Evolutionary conservation across 2,329 filamentous ascomycete species (phyloP), one percentile per base, ranked within the genome.

Genomic region (Beauveria caledonica): DNA sequence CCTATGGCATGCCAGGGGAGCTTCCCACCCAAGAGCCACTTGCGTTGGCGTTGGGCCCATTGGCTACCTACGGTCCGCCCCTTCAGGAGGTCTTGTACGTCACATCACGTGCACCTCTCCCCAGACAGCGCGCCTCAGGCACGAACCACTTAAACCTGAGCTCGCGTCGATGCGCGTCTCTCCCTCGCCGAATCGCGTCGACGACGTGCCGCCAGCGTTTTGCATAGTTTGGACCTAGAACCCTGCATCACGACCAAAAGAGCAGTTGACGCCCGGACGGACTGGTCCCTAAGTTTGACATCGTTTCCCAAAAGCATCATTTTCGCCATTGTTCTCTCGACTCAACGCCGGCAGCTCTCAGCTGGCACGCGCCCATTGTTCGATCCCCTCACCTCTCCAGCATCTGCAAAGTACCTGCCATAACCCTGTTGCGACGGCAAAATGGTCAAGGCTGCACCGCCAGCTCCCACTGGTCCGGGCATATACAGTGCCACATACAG

Each of bases 401-500:
- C 48, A 45, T 59, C 57, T n/a, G 13, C 45, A 42, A 39, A 50
- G 23, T 29, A 23, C 39, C 48, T 50, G 45, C 36, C 19, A 45
- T 25, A 29, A 33, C 15, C 36, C 10, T 55, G 15, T 27, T 45
- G 17, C 44, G n/a, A 64, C 67, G 66, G 65, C 67, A 69, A 68
- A 52, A 83, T 83, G 80, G 78, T 76, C 63, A 81, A 82, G 69
- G 74, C 69, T 66, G 68, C 65, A 66, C 66, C 64, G 66, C 68
- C 62, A 62, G 53, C 62, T 53, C 62, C 64, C 60, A 61, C 66
- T 64, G 71, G 72, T 44, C 74, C 78, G 27, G 82, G 82, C 69
- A 80, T 88, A 62, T 88, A 86, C 74, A 86, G 83, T 73, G 85
- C 85, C 64, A 87, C 85, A 21, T 88, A 87, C 70, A 87, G 85